Percentiles rank a stretch among this genome's conserved stretches.
Conservation (phyloP, 441 rosid species). For the Eruca vesicaria region DNA sequence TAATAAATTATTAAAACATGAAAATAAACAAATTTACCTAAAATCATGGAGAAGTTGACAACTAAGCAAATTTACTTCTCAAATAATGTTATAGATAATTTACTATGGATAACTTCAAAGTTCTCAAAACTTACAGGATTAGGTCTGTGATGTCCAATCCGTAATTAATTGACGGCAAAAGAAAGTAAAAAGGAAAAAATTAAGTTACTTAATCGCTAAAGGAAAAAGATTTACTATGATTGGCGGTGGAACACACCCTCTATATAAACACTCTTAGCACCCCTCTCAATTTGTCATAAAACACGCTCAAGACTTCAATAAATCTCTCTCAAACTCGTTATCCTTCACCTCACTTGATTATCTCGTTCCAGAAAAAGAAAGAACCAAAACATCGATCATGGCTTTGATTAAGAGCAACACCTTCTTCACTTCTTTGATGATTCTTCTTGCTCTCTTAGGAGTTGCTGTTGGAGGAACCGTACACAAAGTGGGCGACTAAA, state of each 20-base stretch:
- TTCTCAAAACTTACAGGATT: neutral
- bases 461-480: neutral
- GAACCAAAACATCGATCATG: neutral
- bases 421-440: neutral
- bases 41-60: no score
- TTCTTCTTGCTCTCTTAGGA: neutral
- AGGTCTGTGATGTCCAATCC: neutral
- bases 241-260: neutral
- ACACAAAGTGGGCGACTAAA: no score
- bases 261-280: neutral
- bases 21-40: no score
- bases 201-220: neutral
- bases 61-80: no score
- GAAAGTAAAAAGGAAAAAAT: neutral
- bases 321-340: neutral
- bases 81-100: no score
- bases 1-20: no score
- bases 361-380: neutral
- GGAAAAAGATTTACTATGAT: neutral
- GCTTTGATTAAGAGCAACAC: neutral
- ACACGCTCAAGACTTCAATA: neutral
- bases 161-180: neutral
- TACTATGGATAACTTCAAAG: neutral
- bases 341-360: neutral
- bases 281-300: neutral